Evolutionary conservation across 225 moss, liverwort and hornwort genomes (phyloP), one percentile per base, ranked within the genome.

Genomic region (Climacium dendroides): DNA sequence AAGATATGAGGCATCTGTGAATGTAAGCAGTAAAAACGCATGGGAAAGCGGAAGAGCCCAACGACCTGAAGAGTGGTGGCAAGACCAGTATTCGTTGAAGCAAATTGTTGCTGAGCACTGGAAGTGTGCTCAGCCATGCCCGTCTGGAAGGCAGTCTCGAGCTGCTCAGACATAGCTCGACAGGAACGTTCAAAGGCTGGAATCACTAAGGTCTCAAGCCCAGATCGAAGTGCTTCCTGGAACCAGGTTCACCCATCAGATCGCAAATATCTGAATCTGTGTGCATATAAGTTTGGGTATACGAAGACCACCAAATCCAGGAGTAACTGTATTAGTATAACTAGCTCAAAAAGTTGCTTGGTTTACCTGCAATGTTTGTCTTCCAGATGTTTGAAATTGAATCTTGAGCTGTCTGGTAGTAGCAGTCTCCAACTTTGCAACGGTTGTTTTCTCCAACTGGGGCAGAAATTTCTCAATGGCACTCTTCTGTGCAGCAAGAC

Each of bases 161-260:
- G 89, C 89, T 97, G 94, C 84, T 95, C 93, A 86, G 94, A 95
- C 94, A 97, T 97, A 69, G 94, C 93, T 91, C 87, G 94, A 85
- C 96, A 97, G 16, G 96, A 94, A 59, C 97, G 89, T 82, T 97
- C 96, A 87, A 97, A 96, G 77, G 92, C 90, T 70, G 96, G 97
- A 60, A 94, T 91, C 4, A 97, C 89, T 54, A 92, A 89, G 52
- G 82, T 87, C 86, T 97, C 97, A 89, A 97, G 91, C 9, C 91
- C 88, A 60, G 83, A 13, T 74, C 94, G 93, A 52, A 97, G 90
- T 67, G 93, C 90, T 41, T 96, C 97, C 97, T 97, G 92, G 61
- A 34, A 89, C 35, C 82, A 76, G 29, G 13, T 82, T 82, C 66
- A 83, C 25, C 34, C 82, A 89, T 86, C 78, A 83, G 70, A 72